Evolutionary conservation across 2,329 filamentous ascomycete species (phyloP).

Genomic region (Trichoderma sp.): DNA sequence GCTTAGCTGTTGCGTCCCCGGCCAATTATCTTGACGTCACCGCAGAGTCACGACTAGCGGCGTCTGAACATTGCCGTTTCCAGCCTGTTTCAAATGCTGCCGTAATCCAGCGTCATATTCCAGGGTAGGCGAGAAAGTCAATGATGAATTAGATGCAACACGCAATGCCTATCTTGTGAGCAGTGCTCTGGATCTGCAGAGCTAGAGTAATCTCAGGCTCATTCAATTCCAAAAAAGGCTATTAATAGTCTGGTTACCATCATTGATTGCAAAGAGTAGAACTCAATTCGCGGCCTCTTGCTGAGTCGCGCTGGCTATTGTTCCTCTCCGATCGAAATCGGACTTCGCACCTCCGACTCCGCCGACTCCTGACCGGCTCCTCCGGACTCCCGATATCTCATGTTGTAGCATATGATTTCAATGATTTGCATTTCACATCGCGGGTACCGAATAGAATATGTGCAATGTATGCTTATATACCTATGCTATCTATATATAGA

Average conservation of each 20-base stretch:
- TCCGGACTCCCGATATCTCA: neutral
- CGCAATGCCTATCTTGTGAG: neutral
- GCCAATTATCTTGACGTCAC: constrained; percentile 8
- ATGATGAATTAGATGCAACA: neutral
- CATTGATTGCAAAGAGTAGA: neutral
- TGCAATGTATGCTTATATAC: constrained; percentile 1
- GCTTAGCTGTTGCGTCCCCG: neutral
- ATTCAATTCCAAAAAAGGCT: neutral
- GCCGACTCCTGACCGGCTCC: constrained; percentile 1
- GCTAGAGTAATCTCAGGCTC: neutral
- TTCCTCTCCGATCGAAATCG: neutral
- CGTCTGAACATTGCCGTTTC: neutral
- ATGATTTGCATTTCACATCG: neutral
- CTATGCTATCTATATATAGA: neutral
- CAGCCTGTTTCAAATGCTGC: neutral
- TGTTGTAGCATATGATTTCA: neutral
- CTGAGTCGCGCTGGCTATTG: neutral
- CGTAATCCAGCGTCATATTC: constrained; percentile 1
- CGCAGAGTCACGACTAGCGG: neutral
- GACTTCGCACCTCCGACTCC: neutral
- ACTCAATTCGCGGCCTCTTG: neutral
- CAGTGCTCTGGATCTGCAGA: neutral
- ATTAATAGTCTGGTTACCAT: neutral
- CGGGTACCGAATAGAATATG: neutral
- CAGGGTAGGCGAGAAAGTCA: neutral